phyloP scores from a whole-genome alignment of 176 grass and related monocot genomes.

The Urochloa ruziziensis region DNA sequence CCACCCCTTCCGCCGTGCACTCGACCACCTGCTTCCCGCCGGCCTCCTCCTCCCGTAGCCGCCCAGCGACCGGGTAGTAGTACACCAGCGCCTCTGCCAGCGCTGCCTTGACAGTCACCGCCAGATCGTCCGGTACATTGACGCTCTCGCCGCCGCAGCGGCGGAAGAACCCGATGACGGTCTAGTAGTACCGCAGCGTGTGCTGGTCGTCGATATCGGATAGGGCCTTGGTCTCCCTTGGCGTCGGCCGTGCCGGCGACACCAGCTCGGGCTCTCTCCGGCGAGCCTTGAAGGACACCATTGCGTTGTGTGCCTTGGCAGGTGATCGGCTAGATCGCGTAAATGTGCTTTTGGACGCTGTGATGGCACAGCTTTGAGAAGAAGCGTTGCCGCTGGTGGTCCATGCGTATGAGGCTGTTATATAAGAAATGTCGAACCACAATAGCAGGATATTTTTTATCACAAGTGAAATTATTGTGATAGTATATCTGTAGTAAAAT shows the following conservation, averaged over 20 bases:
- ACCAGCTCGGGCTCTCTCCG: constrained; percentile 26
- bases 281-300: constrained; percentile 20
- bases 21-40: constrained; percentile 46
- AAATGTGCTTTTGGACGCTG: too few species aligned
- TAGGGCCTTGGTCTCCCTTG: constrained; percentile 11
- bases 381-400: too few species aligned
- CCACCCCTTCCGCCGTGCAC: constrained; percentile 61
- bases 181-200: constrained; percentile 43
- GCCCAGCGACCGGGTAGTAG: constrained; percentile 67
- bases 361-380: too few species aligned
- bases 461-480: too few species aligned
- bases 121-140: constrained; percentile 19
- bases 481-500: too few species aligned
- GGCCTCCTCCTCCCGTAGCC: constrained; percentile 32
- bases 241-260: constrained; percentile 18
- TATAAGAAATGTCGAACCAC: too few species aligned
- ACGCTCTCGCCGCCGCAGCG: background rate
- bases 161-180: constrained; percentile 30
- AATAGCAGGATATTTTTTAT: too few species aligned
- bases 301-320: too few species aligned
- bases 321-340: too few species aligned
- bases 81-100: constrained; percentile 38
- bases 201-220: constrained; percentile 45
- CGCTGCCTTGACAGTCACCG: constrained; percentile 9
- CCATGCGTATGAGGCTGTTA: too few species aligned